These are phyloP conservation scores for Emericellopsis cladophorae DNA, from an alignment of 2,329 filamentous ascomycete genomes.

Conservation along the genomic window DNA sequence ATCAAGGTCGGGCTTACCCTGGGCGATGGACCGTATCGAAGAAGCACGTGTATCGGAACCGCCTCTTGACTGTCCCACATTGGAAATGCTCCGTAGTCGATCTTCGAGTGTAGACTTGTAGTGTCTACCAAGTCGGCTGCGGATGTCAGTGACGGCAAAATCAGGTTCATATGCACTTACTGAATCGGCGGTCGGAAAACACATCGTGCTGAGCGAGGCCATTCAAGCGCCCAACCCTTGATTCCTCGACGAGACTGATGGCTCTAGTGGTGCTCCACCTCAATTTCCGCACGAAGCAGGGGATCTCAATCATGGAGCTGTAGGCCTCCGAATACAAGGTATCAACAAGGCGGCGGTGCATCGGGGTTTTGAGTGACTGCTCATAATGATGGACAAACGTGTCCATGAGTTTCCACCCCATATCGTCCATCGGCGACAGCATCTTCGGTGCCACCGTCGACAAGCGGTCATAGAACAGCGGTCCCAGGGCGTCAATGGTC, in stretches of 20 bases:
- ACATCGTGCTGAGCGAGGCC: constrained; percentile 26
- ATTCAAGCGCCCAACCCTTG: constrained; percentile 29
- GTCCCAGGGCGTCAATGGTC: constrained; percentile 42
- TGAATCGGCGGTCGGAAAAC: constrained; percentile 28
- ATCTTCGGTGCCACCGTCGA: constrained; percentile 33
- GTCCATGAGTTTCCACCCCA: constrained; percentile 23
- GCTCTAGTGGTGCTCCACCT: constrained; percentile 36
- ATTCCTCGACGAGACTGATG: constrained; percentile 39
- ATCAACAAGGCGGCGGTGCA: constrained; percentile 27
- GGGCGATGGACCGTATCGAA: constrained; percentile 36
- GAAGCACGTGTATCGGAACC: constrained; percentile 25
- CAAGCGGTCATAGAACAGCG: constrained; percentile 42
- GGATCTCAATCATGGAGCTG: constrained; percentile 33
- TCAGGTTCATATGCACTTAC: constrained; percentile 19
- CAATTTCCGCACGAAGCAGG: constrained; percentile 28
- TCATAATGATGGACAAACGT: constrained; percentile 32
- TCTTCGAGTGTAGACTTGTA: constrained; percentile 24
- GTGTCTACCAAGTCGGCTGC: constrained; percentile 28
- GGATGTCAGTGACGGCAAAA: background rate
- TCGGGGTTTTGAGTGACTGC: constrained; percentile 30
- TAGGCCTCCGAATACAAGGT: constrained; percentile 38
- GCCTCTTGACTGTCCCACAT: constrained; percentile 26
- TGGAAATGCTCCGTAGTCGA: constrained; percentile 41
- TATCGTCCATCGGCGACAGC: constrained; percentile 17
- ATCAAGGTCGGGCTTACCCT: constrained; percentile 25